Conservation (phyloP, 1,139 yeast species). For the Tardiomyces depauwii region DNA sequence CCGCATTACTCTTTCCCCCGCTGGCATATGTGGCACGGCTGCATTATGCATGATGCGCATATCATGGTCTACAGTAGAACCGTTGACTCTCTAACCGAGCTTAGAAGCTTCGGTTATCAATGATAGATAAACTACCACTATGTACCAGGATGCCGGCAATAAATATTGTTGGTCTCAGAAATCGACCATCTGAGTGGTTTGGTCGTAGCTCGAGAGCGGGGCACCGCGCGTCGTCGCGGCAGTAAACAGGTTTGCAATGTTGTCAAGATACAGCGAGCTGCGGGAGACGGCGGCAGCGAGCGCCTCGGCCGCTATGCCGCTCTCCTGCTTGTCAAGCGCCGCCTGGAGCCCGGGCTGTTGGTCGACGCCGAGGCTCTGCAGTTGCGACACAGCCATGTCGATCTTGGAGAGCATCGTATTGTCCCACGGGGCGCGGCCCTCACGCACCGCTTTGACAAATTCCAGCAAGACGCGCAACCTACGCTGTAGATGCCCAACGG, state of each 20-base stretch:
- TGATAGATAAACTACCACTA: neutral
- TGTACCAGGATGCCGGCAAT: neutral
- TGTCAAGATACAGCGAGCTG: neutral
- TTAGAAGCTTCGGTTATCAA: too few species aligned
- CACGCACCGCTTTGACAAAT: neutral
- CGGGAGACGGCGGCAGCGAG: neutral
- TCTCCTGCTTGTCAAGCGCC: neutral
- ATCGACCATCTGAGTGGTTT: neutral
- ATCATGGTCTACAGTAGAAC: too few species aligned
- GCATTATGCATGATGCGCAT: too few species aligned
- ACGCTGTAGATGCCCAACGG: neutral
- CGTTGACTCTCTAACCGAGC: too few species aligned
- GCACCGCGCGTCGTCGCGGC: constrained; percentile 2
- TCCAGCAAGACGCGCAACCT: neutral
- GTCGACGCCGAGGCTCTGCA: neutral
- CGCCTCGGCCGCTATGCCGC: neutral
- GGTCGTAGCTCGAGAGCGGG: neutral
- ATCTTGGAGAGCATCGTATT: neutral
- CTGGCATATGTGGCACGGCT: too few species aligned
- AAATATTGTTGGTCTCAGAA: neutral
- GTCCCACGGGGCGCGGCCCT: neutral
- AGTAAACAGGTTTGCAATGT: neutral
- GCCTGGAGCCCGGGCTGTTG: neutral
- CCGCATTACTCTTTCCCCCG: too few species aligned
- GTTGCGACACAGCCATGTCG: neutral